phyloP scores from a whole-genome alignment of 1,284 basidiomycete species.

The Marasmius sp. region DNA sequence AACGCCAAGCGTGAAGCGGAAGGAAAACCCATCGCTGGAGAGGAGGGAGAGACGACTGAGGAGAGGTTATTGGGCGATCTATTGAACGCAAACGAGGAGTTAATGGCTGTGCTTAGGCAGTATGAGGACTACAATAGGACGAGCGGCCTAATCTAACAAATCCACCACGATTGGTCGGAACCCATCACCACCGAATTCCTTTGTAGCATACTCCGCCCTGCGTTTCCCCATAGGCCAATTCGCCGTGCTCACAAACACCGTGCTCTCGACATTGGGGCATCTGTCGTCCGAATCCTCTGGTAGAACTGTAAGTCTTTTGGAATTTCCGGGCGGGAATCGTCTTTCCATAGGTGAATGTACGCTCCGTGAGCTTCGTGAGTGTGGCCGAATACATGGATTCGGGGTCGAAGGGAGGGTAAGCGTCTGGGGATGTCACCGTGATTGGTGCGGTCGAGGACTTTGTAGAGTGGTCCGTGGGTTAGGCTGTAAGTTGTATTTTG shows the following conservation, averaged over 20 bases:
- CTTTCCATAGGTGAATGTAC: constrained; percentile 35
- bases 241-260: constrained; percentile 47
- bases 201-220: constrained; percentile 20
- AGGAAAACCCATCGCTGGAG: constrained; percentile 15
- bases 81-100: constrained; percentile 58
- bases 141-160: constrained; percentile 38
- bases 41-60: constrained; percentile 46
- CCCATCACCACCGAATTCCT: constrained; percentile 37
- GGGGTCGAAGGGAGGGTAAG: constrained; percentile 39
- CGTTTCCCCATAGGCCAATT: constrained; percentile 32
- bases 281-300: constrained; percentile 6
- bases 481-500: constrained; percentile 34
- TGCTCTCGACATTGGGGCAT: constrained; percentile 19
- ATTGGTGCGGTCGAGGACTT: constrained; percentile 43
- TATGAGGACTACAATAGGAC: constrained; percentile 52
- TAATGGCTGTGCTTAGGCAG: constrained; percentile 41
- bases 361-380: constrained; percentile 66
- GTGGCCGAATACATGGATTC: constrained; percentile 63
- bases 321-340: constrained; percentile 9
- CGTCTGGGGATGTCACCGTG: constrained; percentile 31
- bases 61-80: constrained; percentile 65
- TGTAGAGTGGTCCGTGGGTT: constrained; percentile 61
- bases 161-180: constrained; percentile 45
- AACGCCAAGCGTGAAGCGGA: constrained; percentile 7
- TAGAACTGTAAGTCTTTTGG: background rate